Conservation (phyloP, 202 grass and related monocot species). For the Saccharum hybrid region DNA sequence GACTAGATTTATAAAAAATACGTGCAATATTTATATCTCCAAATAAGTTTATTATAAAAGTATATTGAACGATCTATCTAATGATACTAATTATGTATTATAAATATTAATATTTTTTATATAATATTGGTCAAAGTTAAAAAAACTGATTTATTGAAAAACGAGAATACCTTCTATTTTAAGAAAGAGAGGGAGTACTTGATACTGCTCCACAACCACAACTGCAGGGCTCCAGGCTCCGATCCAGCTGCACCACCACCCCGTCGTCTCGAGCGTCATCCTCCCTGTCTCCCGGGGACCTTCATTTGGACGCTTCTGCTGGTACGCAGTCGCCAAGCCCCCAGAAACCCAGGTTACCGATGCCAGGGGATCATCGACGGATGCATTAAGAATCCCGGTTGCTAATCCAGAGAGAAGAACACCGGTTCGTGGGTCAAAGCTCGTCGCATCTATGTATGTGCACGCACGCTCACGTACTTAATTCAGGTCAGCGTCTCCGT, state of each 20-base stretch:
- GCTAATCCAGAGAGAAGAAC: slow-evolving; percentile 45
- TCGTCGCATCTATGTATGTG: neutral
- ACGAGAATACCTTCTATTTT: too few relatives aligned
- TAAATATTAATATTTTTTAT: too few relatives aligned
- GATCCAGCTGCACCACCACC: neutral
- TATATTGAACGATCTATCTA: too few relatives aligned
- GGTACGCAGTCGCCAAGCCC: neutral
- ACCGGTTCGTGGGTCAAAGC: slow-evolving; percentile 29
- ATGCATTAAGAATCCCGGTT: slow-evolving; percentile 8
- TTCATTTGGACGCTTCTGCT: slow-evolving; percentile 38
- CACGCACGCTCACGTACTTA: neutral
- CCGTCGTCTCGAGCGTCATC: slow-evolving; percentile 39
- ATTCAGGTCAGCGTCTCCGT: neutral
- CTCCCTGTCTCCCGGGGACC: slow-evolving; percentile 45
- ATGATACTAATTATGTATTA: too few relatives aligned
- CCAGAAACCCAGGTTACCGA: neutral
- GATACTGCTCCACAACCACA: neutral
- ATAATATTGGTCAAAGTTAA: too few relatives aligned
- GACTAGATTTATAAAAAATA: too few relatives aligned
- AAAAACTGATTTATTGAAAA: too few relatives aligned
- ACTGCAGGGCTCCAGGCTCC: too few relatives aligned
- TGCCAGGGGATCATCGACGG: slow-evolving; percentile 45
- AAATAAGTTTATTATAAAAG: too few relatives aligned
- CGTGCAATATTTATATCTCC: too few relatives aligned
- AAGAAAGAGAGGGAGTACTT: too few relatives aligned